Evolutionary conservation across 108 stramenopile species (phyloP), one percentile per base, ranked within the genome.

Genomic region (Cyclostephanos tholiformis): DNA sequence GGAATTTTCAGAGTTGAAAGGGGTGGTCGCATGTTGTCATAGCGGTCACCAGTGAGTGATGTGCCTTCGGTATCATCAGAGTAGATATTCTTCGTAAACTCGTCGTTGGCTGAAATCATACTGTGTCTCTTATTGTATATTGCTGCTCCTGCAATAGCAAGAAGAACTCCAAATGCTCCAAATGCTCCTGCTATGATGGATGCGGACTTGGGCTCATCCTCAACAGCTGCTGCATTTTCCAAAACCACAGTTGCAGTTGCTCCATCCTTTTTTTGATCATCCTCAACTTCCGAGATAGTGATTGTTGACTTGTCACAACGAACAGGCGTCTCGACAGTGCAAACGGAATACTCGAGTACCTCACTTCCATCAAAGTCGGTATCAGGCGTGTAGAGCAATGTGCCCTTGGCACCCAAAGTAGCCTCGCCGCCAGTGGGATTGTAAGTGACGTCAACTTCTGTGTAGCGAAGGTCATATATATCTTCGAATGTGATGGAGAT

Each of bases 311-410:
- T 39, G 17, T 65, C 73, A 32, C 64, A 66, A 25, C 41, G 65
- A 25, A 26, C 44, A 14, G 43, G 53, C 16, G 22, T 22, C 1
- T 23, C 52, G 23, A 50, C 48, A 23, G 50, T 73, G 63, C 57
- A 58, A 6, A 73, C 14, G 13, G 72, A 64, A 52, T 73, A 73
- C 32, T 64, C 53, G 17, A 73, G 53, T 16, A 50, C 50, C 49
- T 73, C 72, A 14, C 27, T 55, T 9, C 72, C 72, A 39, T 13
- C 55, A 49, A 73, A 73, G 32, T 63, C 60, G 4, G 36, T 11
- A 16, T 57, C 48, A 3, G 72, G 72, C 9, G 51, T 73, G 38
- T 73, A 73, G 23, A 73, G 25, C 51, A 73, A 58, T 30, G 6
- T 16, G 23, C 50, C 61, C 32, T 64, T 53, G 44, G 5, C 25